phyloP scores from a whole-genome alignment of 768 basidiomycete species.

The Lenzites betulinus region DNA sequence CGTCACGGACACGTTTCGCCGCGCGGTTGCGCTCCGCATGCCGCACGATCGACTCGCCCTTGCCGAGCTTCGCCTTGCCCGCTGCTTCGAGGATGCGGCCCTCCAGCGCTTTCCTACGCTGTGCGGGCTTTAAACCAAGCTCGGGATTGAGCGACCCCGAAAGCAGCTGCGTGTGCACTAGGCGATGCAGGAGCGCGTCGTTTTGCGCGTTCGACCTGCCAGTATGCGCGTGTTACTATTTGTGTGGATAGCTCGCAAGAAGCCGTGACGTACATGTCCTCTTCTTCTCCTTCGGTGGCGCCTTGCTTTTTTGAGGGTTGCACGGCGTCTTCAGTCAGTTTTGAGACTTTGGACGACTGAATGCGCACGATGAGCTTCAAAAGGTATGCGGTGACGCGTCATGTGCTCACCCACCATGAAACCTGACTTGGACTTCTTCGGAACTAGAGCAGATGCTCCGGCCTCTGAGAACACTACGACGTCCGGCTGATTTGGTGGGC shows the following conservation, averaged over 20 bases:
- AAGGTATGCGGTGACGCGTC: not conserved
- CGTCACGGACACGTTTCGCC: conserved; percentile 71
- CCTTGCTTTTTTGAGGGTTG: conserved; percentile 27
- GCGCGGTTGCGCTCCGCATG: conserved; percentile 68
- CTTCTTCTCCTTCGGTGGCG: conserved; percentile 42
- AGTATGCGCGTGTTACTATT: not conserved
- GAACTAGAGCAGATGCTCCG: conserved; percentile 22
- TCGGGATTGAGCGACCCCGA: conserved; percentile 71
- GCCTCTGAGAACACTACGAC: conserved; percentile 61
- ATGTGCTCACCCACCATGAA: conserved; percentile 65
- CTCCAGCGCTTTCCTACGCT: conserved; percentile 71
- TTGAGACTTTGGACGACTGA: conserved; percentile 79
- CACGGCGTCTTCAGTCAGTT: conserved; percentile 45
- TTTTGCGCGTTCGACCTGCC: conserved; percentile 73
- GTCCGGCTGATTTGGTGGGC: conserved; percentile 32
- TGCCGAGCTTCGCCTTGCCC: conserved; percentile 69
- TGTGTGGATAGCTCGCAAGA: not conserved
- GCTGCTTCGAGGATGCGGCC: conserved; percentile 77
- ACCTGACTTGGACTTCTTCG: conserved; percentile 47
- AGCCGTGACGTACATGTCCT: conserved; percentile 49
- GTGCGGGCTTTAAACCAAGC: conserved; percentile 61
- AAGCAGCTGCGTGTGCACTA: conserved; percentile 78
- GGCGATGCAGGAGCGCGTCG: conserved; percentile 73
- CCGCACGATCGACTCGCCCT: conserved; percentile 66
- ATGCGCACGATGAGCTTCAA: not conserved